Base-by-base conservation (phyloP, 164 flowering plant species). In the Vitis riparia region DNA sequence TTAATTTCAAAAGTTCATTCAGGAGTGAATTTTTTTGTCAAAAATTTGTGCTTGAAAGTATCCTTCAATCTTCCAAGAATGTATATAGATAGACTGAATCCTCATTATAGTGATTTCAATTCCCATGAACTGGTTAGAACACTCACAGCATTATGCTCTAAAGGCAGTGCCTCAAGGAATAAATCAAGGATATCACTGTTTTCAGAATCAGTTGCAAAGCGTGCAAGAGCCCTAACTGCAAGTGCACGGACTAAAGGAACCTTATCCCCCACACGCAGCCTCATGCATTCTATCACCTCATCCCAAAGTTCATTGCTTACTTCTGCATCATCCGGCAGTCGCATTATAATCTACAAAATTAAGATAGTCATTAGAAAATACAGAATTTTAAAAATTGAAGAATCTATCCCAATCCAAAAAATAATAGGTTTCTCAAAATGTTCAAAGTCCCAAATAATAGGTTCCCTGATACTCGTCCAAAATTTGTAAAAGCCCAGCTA, bases 291-390 rank as follows among this genome's bases (percentile, higher is more conserved):
- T 55, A 96, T 88, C 57, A 96, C 91, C 64, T 88, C 91, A 75
- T 96, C 99, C 99, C 95, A 93, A 0, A 92, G 76, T 47, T 91
- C 94, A 77, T 79, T 66, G 62, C 88, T 88, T 17, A 92, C 98
- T 85, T 96, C 99, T 51, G 92, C 87, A 71, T 93, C 97, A 69
- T 96, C 99, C 57, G 99, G 97, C 78, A 96, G 75, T 71, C 92
- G 80, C 86, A 93, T 77, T 74, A 96, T 88, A 52, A 96, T 89
- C 99, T 96, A 77, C 67, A 83, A 66, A 62, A 19, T 27, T 17
- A 74, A 8, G 70, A 53, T 49, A 30, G 13, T 30, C 17, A 61
- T 13, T 5, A 55, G 52, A 3, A 9, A 52, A 47, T 65, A 59
- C 12, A n/a, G n/a, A 62, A 17, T 37, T 59, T 1, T 7, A 13